Conservation (phyloP, 176 grass and related monocot genomes). For the Phyllostachys edulis region DNA sequence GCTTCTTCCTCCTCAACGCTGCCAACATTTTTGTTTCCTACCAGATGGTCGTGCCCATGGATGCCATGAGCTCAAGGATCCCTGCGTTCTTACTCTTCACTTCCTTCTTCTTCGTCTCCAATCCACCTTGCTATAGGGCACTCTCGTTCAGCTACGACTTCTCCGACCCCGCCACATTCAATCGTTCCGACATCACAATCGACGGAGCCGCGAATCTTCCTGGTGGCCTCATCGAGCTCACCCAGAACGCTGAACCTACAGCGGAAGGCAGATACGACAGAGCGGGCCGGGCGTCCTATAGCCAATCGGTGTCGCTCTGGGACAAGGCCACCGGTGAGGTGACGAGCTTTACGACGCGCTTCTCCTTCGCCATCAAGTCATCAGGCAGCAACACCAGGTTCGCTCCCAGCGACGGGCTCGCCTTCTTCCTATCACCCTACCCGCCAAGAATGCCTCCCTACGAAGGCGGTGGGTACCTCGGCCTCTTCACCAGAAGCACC, state of each 20-base stretch:
- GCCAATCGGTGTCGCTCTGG: constrained; percentile 33
- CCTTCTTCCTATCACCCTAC: too few relatives aligned
- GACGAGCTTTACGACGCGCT: constrained; percentile 36
- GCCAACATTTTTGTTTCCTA: background rate
- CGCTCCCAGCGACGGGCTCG: too few relatives aligned
- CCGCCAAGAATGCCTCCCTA: too few relatives aligned
- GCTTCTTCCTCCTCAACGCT: background rate
- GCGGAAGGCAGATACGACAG: background rate
- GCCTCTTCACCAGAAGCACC: too few relatives aligned
- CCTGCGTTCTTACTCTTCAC: background rate
- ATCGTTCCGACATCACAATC: background rate
- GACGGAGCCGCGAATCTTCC: constrained; percentile 8
- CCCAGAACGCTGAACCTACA: background rate
- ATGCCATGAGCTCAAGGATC: background rate
- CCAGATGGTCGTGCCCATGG: background rate
- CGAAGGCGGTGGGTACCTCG: too few relatives aligned
- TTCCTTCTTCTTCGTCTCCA: background rate
- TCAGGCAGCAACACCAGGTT: background rate
- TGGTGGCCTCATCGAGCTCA: background rate
- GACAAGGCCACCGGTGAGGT: constrained; percentile 29
- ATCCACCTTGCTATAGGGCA: background rate
- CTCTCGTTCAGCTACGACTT: constrained; percentile 43
- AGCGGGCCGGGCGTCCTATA: constrained; percentile 20
- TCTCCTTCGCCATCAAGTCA: constrained; percentile 25
- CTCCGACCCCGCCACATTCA: background rate